Evolutionary conservation across 2,329 filamentous ascomycete species (phyloP), one percentile per base, ranked within the genome.

Genomic region (Colletotrichum gloeosporioides): DNA sequence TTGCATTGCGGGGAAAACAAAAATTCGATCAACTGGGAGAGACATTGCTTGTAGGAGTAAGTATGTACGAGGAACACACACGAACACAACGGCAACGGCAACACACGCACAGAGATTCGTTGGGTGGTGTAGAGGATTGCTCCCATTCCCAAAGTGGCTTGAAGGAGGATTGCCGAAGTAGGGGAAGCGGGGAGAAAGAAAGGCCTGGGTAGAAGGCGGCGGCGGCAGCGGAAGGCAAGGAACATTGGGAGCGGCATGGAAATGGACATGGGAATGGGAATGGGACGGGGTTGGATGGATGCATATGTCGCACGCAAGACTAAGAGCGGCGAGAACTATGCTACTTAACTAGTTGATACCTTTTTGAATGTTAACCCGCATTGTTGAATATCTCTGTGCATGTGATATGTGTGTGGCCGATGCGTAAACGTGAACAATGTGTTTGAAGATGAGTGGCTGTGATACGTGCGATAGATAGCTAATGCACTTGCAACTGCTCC

Each of bases 1-100:
- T 65, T 69, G 74, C 71, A 76, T 76, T 69, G 74, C 74, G 70
- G 65, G 74, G 70, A 22, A n/a, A 65, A 62, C 18, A 29, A 69
- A 69, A 76, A 74, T 59, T 55, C 55, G 61, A 69, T 39, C 59
- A 69, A 29, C 13, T 69, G 65, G 36, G 44, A 64, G 29, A 73
- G 29, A 73, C 16, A 74, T 32, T 69, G 70, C 59, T 69, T 74
- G 59, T 74, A 69, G 44, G 70, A 76, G 65, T 74, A 53, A n/a
- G 44, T 53, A 66, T n/a, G 63, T 68, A 68, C 34, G 62, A 73
- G 59, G 57, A 76, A 59, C 57, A 53, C 34, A 66, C 18, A 22
- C 44, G n/a, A 22, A 59, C 55, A 59, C 55, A 59, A 31, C 22
- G 55, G 29, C 25, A 59, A 31, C 22, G 25, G 13, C 59, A 31